Conservation (phyloP, 176 grass and related monocot species). For the Phoenix roebelenii region DNA sequence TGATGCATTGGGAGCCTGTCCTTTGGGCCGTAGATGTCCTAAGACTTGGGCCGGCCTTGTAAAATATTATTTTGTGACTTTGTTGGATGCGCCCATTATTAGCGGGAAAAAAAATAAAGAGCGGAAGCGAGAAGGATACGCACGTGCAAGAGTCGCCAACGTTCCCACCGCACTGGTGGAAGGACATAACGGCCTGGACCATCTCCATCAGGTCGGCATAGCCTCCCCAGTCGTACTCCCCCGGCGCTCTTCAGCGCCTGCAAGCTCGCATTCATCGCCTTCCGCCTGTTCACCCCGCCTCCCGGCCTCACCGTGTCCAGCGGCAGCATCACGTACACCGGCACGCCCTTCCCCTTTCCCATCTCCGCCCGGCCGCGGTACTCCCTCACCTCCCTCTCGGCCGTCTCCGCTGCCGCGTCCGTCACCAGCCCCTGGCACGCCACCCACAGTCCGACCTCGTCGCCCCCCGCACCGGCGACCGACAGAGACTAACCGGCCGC, state of each 20-base stretch:
- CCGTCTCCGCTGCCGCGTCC: not conserved
- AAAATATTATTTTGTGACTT: no score
- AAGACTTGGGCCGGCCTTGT: no score
- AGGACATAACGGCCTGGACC: constrained; percentile 21
- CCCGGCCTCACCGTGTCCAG: constrained; percentile 9
- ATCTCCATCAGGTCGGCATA: constrained; percentile 15
- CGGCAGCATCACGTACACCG: constrained; percentile 19
- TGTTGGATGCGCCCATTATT: no score
- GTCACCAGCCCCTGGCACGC: constrained; percentile 9
- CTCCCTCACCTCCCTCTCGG: not conserved
- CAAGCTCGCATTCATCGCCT: constrained; percentile 15
- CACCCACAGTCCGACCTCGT: not conserved
- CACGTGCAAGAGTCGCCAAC: constrained; percentile 14
- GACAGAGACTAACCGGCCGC: no score
- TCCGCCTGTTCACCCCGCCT: constrained; percentile 7
- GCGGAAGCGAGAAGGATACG: not conserved
- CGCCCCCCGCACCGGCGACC: not conserved
- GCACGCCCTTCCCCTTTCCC: not conserved
- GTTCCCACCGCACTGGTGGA: constrained; percentile 19
- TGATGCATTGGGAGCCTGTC: no score
- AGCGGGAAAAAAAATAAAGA: not conserved
- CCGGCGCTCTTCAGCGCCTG: constrained; percentile 13
- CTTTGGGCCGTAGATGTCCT: no score
- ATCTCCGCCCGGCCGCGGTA: not conserved
- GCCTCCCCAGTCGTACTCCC: constrained; percentile 14